Conservation (phyloP, 2,329 filamentous ascomycete species). For the Sarocladiaceae sp. region DNA sequence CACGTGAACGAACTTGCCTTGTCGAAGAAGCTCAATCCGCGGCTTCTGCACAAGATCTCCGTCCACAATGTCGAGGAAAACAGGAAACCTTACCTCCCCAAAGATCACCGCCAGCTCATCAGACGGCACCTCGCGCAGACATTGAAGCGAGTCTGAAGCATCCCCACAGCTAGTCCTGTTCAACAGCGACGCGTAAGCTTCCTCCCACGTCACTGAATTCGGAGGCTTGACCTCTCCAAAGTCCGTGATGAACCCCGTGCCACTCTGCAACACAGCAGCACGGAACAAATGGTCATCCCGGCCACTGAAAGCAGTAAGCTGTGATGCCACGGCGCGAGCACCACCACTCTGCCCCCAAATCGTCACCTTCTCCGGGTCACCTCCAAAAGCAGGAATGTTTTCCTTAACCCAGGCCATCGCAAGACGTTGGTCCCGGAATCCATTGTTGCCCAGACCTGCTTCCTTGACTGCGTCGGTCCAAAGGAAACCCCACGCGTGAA, state of each 20-base stretch:
- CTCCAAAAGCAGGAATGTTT: slow-evolving; percentile 39
- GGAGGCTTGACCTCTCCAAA: not conserved
- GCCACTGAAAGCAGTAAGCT: slow-evolving; percentile 52
- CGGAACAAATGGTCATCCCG: slow-evolving; percentile 51
- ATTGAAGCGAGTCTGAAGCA: slow-evolving; percentile 18
- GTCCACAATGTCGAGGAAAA: slow-evolving; percentile 21
- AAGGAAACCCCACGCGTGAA: slow-evolving; percentile 50
- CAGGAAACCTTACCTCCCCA: slow-evolving; percentile 11
- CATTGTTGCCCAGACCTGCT: slow-evolving; percentile 42
- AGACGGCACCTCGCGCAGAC: slow-evolving; percentile 21
- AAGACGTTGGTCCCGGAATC: slow-evolving; percentile 44
- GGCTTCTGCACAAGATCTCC: slow-evolving; percentile 41
- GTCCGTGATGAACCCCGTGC: slow-evolving; percentile 16
- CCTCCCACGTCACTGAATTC: not conserved
- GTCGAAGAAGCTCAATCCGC: slow-evolving; percentile 28
- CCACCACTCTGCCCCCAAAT: slow-evolving; percentile 44
- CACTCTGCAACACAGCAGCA: slow-evolving; percentile 50
- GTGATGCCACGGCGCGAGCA: slow-evolving; percentile 37
- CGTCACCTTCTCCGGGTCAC: slow-evolving; percentile 38
- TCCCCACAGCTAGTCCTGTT: slow-evolving; percentile 14
- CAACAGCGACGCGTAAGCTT: slow-evolving; percentile 18
- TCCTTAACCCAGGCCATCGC: slow-evolving; percentile 48
- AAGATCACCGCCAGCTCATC: slow-evolving; percentile 20
- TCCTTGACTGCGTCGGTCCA: slow-evolving; percentile 37
- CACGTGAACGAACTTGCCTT: slow-evolving; percentile 57